Percentiles rank a stretch among this genome's conserved stretches.
These are phyloP conservation scores for Stentor roeselii DNA, from an alignment of 73 alveolate species.

Conservation along the genomic window DNA sequence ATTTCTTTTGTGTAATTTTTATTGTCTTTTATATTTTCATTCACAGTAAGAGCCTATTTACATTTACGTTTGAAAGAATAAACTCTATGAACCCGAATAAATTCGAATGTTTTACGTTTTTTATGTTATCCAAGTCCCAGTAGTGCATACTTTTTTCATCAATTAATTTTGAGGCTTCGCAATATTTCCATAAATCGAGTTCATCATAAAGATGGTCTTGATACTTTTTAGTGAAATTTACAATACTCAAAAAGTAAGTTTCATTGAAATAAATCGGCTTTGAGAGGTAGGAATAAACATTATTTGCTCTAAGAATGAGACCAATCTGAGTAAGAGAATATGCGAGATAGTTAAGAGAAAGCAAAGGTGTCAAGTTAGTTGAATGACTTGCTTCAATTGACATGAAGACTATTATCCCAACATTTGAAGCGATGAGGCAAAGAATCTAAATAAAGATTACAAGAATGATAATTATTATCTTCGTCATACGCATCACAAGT, in stretches of 20 bases:
- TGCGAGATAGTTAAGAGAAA: not conserved
- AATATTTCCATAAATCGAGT: not conserved
- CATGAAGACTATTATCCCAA: not conserved
- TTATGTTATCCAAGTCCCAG: not conserved
- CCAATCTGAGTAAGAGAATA: not conserved
- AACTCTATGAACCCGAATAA: not conserved
- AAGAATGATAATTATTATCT: too few species aligned
- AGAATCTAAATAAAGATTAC: not conserved
- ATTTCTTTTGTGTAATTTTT: not conserved
- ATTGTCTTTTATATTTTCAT: too few species aligned
- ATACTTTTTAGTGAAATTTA: too few species aligned
- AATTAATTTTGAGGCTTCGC: not conserved
- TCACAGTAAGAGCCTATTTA: not conserved
- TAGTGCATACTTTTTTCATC: not conserved
- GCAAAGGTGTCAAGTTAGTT: not conserved
- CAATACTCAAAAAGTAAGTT: too few species aligned
- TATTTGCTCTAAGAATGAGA: not conserved
- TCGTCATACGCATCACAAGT: too few species aligned
- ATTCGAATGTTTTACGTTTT: not conserved
- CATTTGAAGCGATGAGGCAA: not conserved
- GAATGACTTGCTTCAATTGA: not conserved
- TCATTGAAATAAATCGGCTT: not conserved
- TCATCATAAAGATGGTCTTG: not conserved
- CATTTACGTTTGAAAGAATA: not conserved
- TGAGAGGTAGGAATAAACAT: not conserved